These are phyloP conservation scores for Crithidia fasciculata DNA, from an alignment of 208 protist genomes.

Conservation along the genomic window DNA sequence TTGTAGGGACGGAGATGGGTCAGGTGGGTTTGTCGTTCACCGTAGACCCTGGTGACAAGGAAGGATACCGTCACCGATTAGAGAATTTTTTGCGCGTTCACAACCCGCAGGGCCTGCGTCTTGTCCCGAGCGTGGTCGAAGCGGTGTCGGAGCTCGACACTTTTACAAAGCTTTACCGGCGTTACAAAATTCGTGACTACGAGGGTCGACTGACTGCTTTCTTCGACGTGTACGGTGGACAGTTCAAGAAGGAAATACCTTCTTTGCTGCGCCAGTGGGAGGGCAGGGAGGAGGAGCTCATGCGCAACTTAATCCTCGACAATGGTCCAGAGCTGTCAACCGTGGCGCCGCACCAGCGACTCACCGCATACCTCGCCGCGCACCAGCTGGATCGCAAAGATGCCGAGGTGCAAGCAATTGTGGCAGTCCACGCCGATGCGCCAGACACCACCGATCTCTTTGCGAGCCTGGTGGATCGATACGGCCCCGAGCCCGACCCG, in stretches of 20 bases:
- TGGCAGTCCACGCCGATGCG: conserved; percentile 20
- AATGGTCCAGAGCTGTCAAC: conserved; percentile 72
- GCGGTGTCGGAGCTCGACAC: conserved; percentile 74
- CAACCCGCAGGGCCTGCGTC: conserved; percentile 64
- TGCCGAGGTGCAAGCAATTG: conserved; percentile 31
- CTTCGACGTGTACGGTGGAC: conserved; percentile 70
- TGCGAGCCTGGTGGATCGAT: conserved; percentile 39
- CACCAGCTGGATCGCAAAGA: conserved; percentile 45
- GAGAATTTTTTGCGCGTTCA: conserved; percentile 59
- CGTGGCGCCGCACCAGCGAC: conserved; percentile 53
- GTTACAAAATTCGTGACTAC: conserved; percentile 75
- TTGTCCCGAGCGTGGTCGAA: conserved; percentile 65
- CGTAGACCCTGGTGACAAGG: conserved; percentile 60
- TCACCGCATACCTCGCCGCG: conserved; percentile 60
- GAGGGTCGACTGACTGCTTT: conserved; percentile 54
- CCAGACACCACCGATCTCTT: conserved; percentile 38
- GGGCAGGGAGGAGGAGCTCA: conserved; percentile 75
- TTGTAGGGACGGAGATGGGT: conserved; percentile 73
- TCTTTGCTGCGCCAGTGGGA: conserved; percentile 70
- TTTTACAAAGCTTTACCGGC: conserved; percentile 79
- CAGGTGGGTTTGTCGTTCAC: conserved; percentile 75
- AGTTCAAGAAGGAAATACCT: conserved; percentile 47
- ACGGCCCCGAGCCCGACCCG: conserved; percentile 77
- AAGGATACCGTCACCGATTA: conserved; percentile 58
- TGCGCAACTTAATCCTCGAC: conserved; percentile 76